Evolutionary conservation across 768 basidiomycete genomes (phyloP), one percentile per base, ranked within the genome.

Genomic region (Lactarius quietus): DNA sequence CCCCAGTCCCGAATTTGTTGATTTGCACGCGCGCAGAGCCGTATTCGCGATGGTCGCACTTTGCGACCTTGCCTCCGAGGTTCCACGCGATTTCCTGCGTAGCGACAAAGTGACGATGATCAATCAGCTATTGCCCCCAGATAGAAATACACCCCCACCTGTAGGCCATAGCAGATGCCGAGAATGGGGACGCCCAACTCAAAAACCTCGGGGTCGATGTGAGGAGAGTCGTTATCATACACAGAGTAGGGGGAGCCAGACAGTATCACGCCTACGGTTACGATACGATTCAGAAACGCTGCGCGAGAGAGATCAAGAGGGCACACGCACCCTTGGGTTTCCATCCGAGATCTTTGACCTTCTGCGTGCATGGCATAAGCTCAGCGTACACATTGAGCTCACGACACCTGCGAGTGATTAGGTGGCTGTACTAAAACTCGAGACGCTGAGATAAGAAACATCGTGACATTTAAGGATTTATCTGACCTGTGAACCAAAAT

Each of bases 221-320:
- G 94, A 28, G 97, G 96, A 6, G 97, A 88, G 68, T 87, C 95
- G 33, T 83, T 76, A 69, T 95, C 97, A 76, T 98, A 98, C 23
- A 98, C 97, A 36, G 96, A 98, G 78, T 96, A 98, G 0, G 97
- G 97, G 1, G 97, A 98, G 51, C 97, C 97, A 43, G 95, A 98
- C 43, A 99, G 83, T 72, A 98, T 98, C 75, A 99, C 89, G 63
- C 96, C 96, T 90, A 67, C 8, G 53, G 33, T 36, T 10, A n/a
- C 28, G 8, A 60, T 57, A 9, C 33, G 31, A 38, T 35, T 15
- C 18, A 20, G 26, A 43, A 28, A 51, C 33, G 20, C n/a, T n/a
- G 51, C 36, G 15, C 23, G 51, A 57, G 2, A 31, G 23, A 59
- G 23, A 17, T 15, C 35, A 43, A 38, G 82, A 68, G 17, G 56